Evolutionary conservation across 2,329 filamentous ascomycete species (phyloP).

Genomic region (Alternaria triticimaculans): DNA sequence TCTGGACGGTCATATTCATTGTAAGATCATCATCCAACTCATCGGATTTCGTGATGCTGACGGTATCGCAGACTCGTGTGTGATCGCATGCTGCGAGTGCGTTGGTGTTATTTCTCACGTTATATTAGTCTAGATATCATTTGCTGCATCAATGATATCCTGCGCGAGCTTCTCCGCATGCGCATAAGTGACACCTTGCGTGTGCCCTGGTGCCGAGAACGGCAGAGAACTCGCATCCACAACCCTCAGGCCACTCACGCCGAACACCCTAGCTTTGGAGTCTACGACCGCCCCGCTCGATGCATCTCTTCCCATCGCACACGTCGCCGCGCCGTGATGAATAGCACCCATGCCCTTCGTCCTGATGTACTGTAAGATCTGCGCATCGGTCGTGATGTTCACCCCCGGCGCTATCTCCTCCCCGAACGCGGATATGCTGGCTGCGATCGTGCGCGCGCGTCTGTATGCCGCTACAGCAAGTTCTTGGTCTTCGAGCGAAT

Average conservation of each 20-base stretch:
- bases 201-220: conserved; percentile 7
- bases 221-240: conserved; percentile 8
- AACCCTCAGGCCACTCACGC: conserved; percentile 9
- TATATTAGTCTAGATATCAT: not conserved
- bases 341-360: conserved; percentile 8
- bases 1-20: not conserved
- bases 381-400: conserved; percentile 7
- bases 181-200: conserved; percentile 9
- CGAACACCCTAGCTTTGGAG: conserved; percentile 10
- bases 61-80: not conserved
- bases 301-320: conserved; percentile 1
- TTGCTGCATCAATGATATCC: conserved; percentile 4
- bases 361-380: conserved; percentile 9
- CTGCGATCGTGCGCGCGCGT: conserved; percentile 6
- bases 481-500: conserved; percentile 8
- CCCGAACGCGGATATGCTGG: conserved; percentile 6
- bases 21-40: not conserved
- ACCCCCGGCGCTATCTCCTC: conserved; percentile 8
- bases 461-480: conserved; percentile 12
- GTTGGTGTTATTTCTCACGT: not conserved
- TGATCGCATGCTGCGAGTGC: not conserved
- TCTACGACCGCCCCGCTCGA: conserved; percentile 6
- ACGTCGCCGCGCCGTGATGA: conserved; percentile 6
- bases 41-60: not conserved
- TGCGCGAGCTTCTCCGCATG: conserved; percentile 10